Evolutionary conservation across 441 rosid genomes (phyloP).

Genomic region (Gossypium schwendimanii): DNA sequence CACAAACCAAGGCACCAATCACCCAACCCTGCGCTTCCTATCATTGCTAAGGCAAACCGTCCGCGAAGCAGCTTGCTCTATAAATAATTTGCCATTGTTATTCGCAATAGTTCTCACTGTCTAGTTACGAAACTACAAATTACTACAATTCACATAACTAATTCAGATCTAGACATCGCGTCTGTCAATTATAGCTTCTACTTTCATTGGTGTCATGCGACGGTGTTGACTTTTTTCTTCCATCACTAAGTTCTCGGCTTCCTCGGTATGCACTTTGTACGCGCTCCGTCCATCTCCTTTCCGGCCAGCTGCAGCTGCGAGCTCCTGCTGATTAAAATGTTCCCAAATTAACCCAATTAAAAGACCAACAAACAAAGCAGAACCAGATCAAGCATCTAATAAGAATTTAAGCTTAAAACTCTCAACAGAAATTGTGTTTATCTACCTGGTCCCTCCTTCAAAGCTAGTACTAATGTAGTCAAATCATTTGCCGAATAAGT

Average conservation of each 20-base stretch:
- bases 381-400: neutral
- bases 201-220: neutral
- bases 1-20: slow-evolving; percentile 17
- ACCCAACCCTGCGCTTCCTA: slow-evolving; percentile 6
- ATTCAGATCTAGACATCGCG: slow-evolving; percentile 15
- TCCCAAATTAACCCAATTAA: neutral
- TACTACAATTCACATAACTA: slow-evolving; percentile 24
- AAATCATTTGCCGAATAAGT: neutral
- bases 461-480: neutral
- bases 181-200: slow-evolving; percentile 12
- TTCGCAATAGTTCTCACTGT: neutral
- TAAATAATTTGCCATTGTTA: neutral
- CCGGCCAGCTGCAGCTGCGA: slow-evolving; percentile 40
- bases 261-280: slow-evolving; percentile 55
- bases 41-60: slow-evolving; percentile 12
- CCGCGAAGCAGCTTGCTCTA: neutral
- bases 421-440: neutral
- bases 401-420: neutral
- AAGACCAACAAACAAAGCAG: neutral
- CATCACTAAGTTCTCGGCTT: slow-evolving; percentile 31
- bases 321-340: slow-evolving; percentile 30
- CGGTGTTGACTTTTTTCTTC: slow-evolving; percentile 28
- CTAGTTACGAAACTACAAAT: slow-evolving; percentile 1
- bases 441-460: neutral
- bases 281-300: slow-evolving; percentile 38